Evolutionary conservation across 345 rosid genomes (phyloP).

Genomic region (Salix purpurea): DNA sequence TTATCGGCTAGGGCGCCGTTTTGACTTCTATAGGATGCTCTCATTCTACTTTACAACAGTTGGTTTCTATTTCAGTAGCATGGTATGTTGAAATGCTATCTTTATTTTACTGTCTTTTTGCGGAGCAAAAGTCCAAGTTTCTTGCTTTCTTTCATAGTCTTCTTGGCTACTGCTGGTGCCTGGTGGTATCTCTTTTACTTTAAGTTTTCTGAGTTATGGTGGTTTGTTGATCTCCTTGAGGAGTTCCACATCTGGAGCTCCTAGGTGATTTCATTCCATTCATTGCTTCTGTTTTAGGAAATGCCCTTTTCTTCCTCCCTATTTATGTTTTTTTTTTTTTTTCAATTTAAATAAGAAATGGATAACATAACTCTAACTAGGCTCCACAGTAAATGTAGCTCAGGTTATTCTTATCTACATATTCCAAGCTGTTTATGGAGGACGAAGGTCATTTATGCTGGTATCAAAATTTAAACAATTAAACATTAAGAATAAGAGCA

Average conservation of each 20-base stretch:
- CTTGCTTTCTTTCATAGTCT: neutral
- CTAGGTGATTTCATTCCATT: neutral
- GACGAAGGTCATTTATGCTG: neutral
- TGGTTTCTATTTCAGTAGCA: slow-evolving; percentile 91
- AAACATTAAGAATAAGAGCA: neutral
- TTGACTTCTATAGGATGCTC: slow-evolving; percentile 95
- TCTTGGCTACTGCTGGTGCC: neutral
- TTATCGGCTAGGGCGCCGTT: slow-evolving; percentile 82
- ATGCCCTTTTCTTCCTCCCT: neutral
- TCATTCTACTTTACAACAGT: slow-evolving; percentile 98
- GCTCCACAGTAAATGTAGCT: neutral
- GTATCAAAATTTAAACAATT: neutral
- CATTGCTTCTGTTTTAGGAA: neutral
- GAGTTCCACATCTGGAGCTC: neutral
- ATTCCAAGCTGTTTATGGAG: neutral
- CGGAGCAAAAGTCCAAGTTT: neutral
- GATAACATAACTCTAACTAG: neutral
- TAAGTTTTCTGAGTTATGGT: neutral
- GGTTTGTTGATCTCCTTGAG: neutral
- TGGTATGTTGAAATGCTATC: slow-evolving; percentile 48
- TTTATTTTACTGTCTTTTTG: neutral
- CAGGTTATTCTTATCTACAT: neutral
- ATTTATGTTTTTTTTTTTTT: neutral
- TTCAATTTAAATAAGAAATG: neutral
- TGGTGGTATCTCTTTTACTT: neutral